Conservation (phyloP, 2,329 filamentous ascomycete genomes). For the Fonsecaea multimorphosa region DNA sequence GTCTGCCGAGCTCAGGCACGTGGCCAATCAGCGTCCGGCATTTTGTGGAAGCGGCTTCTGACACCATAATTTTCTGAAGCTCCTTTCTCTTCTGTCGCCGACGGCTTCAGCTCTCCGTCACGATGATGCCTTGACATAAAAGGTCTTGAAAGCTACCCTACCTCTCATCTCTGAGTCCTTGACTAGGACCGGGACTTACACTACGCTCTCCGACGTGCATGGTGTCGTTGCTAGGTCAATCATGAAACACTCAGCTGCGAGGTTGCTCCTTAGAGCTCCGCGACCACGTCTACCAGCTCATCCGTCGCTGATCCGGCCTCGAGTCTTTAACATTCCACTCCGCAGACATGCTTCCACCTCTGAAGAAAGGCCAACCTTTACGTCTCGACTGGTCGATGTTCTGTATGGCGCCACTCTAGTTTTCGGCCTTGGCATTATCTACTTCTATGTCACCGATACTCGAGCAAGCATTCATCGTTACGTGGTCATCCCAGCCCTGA, state of each 20-base stretch:
- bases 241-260: slow-evolving; percentile 19
- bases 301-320: slow-evolving; percentile 1
- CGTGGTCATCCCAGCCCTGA: slow-evolving; percentile 60
- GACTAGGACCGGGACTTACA: not conserved
- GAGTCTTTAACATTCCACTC: slow-evolving; percentile 5
- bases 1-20: not conserved
- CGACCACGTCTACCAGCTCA: slow-evolving; percentile 8
- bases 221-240: not conserved
- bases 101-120: not conserved
- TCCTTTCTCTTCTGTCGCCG: not conserved
- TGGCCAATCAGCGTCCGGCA: not conserved
- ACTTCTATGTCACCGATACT: slow-evolving; percentile 76
- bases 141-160: not conserved
- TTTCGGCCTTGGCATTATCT: slow-evolving; percentile 57
- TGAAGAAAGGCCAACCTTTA: slow-evolving; percentile 40
- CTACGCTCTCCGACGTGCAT: not conserved
- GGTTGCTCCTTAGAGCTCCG: slow-evolving; percentile 23
- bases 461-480: slow-evolving; percentile 73
- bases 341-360: slow-evolving; percentile 36
- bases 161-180: not conserved
- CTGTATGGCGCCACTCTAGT: slow-evolving; percentile 62
- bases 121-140: not conserved
- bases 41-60: not conserved
- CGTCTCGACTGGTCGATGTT: slow-evolving; percentile 56
- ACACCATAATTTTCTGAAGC: not conserved